Conservation (phyloP, 2,329 filamentous ascomycete genomes). For the Elsinoe fawcettii region DNA sequence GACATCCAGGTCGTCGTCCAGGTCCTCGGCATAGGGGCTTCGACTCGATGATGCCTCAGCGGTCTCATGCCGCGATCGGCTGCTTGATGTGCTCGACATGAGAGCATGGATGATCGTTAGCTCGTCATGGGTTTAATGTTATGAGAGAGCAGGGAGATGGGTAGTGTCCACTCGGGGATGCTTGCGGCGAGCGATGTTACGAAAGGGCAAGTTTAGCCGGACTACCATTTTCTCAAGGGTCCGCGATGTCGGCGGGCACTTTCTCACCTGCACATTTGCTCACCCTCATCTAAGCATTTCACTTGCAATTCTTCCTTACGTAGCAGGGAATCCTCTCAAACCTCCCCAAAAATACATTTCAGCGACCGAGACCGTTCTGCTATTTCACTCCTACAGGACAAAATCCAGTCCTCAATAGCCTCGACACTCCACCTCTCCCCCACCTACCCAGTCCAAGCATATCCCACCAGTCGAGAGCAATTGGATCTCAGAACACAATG, state of each 20-base stretch:
- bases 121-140: background rate
- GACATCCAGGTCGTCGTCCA: slow-evolving; percentile 32
- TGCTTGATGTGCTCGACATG: slow-evolving; percentile 31
- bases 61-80: slow-evolving; percentile 26
- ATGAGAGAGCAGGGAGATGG: background rate
- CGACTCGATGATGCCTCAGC: slow-evolving; percentile 42
- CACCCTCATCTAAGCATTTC: no score
- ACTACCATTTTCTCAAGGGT: background rate
- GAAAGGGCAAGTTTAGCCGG: background rate
- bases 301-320: background rate
- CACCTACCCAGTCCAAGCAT: no score
- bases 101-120: slow-evolving; percentile 20
- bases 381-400: no score
- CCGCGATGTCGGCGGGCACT: background rate
- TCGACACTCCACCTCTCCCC: no score
- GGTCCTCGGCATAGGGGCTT: slow-evolving; percentile 30
- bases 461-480: background rate
- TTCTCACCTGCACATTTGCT: background rate
- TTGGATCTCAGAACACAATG: slow-evolving; percentile 22
- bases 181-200: background rate
- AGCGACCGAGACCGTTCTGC: no score
- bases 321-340: background rate
- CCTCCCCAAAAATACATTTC: no score
- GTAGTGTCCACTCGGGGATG: background rate
- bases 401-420: no score